These are phyloP conservation scores for Erigeron philadelphicus DNA, from an alignment of 140 eudicot species.

Conservation along the genomic window DNA sequence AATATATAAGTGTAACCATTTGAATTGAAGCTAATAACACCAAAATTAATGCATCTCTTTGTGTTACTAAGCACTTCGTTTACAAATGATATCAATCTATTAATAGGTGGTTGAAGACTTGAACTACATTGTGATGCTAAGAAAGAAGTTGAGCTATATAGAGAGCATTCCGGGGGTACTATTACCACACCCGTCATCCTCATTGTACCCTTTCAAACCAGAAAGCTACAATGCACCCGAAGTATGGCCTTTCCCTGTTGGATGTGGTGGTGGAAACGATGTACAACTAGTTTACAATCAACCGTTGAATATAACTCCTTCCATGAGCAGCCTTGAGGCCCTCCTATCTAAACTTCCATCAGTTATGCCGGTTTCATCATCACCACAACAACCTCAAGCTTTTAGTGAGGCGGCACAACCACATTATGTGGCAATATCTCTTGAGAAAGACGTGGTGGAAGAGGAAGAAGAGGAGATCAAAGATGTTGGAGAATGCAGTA, in stretches of 20 bases:
- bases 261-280: constrained; percentile 18
- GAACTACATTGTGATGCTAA: constrained; percentile 78
- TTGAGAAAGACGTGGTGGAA: constrained; percentile 46
- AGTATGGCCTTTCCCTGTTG: constrained; percentile 50
- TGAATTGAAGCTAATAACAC: background rate
- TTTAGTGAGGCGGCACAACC: constrained; percentile 34
- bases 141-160: constrained; percentile 74
- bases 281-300: constrained; percentile 33
- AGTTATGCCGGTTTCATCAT: constrained; percentile 50
- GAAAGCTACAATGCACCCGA: constrained; percentile 39
- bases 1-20: background rate
- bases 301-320: constrained; percentile 68
- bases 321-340: constrained; percentile 98
- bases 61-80: constrained; percentile 5
- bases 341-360: constrained; percentile 92
- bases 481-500: constrained; percentile 54
- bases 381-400: constrained; percentile 24
- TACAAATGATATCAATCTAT: constrained; percentile 2
- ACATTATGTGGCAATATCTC: constrained; percentile 24
- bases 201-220: constrained; percentile 54
- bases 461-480: constrained; percentile 50
- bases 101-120: constrained; percentile 76
- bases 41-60: background rate
- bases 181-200: constrained; percentile 87
- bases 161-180: constrained; percentile 98